Evolutionary conservation across 176 grass and related monocot species (phyloP), one percentile per base, ranked within the genome.

Genomic region (Zea mays): DNA sequence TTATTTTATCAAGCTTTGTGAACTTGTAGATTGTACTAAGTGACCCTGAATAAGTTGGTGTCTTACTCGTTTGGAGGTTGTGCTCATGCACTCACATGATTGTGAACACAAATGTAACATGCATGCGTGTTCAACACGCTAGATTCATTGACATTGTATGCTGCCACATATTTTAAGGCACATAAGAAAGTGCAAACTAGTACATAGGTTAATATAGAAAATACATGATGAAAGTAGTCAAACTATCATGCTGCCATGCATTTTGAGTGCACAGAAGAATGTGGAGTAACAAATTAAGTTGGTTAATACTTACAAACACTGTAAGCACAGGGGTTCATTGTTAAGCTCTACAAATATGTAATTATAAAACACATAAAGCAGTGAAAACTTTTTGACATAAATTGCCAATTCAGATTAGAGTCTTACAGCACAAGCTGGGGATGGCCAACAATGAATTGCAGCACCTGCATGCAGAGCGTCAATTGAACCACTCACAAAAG

Each of bases 371-470:
- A 60, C 2, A 34, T 10, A 57, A 63, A 62, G 21, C 6, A 72
- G 19, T 39, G 34, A 15, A 2, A 52, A 13, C 2, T 40, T 69
- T 72, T 63, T 47, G 51, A 63, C 19, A 67, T 35, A 62, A 87
- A 44, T 60, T 58, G 16, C 14, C 17, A 62, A 1, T 63, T 46
- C 51, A 76, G 63, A 50, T 79, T 68, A n/a, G 51, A 64, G 47
- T 13, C 87, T 92, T 90, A 97, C 94, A 84, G 91, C 89, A 73
- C 75, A 77, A 82, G 91, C 76, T 54, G 94, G 94, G 62, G 91
- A 97, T 80, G 94, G 91, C 94, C 94, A 97, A 77, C 94, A 94
- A 86, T 97, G 94, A 41, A 97, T 62, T 67, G 94, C 94, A 77
- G 94, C 94, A 76, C 85, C 94, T 82, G 94, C 94, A 82, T 97